Percentiles rank a stretch among this genome's conserved stretches.
These are phyloP conservation scores for Cryoendolithus antarcticus DNA, from an alignment of 2,329 filamentous ascomycete species.

Conservation along the genomic window DNA sequence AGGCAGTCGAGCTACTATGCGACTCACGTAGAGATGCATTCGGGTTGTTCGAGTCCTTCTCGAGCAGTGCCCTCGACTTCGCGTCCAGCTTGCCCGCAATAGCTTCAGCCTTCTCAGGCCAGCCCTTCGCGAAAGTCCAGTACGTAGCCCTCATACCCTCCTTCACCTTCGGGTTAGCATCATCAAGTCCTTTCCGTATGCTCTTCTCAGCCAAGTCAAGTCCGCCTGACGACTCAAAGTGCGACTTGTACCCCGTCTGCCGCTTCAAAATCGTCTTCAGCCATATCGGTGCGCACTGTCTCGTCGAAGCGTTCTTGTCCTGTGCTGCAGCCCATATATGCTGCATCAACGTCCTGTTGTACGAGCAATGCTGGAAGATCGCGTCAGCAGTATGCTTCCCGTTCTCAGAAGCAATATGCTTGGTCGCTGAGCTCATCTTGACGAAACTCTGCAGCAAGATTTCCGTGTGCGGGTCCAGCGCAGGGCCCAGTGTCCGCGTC, in stretches of 20 bases:
- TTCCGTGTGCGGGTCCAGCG: constrained; percentile 79
- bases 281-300: constrained; percentile 70
- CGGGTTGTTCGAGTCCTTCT: constrained; percentile 74
- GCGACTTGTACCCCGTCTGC: constrained; percentile 63
- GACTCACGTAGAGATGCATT: constrained; percentile 36
- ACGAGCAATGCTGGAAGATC: constrained; percentile 68
- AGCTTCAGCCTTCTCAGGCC: constrained; percentile 62
- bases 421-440: constrained; percentile 79
- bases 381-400: constrained; percentile 71
- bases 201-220: constrained; percentile 76
- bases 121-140: constrained; percentile 69
- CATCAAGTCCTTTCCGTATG: constrained; percentile 75
- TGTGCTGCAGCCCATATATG: constrained; percentile 72
- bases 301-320: constrained; percentile 86
- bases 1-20: constrained; percentile 33
- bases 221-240: constrained; percentile 74
- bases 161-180: constrained; percentile 81
- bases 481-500: constrained; percentile 60
- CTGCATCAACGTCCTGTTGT: constrained; percentile 68
- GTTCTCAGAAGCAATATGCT: constrained; percentile 80
- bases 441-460: constrained; percentile 79
- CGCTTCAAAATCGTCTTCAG: constrained; percentile 69
- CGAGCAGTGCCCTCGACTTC: constrained; percentile 66
- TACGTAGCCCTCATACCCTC: constrained; percentile 76
- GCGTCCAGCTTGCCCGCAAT: constrained; percentile 69